phyloP scores from a whole-genome alignment of 208 protist species.

The Leishmania turanica region DNA sequence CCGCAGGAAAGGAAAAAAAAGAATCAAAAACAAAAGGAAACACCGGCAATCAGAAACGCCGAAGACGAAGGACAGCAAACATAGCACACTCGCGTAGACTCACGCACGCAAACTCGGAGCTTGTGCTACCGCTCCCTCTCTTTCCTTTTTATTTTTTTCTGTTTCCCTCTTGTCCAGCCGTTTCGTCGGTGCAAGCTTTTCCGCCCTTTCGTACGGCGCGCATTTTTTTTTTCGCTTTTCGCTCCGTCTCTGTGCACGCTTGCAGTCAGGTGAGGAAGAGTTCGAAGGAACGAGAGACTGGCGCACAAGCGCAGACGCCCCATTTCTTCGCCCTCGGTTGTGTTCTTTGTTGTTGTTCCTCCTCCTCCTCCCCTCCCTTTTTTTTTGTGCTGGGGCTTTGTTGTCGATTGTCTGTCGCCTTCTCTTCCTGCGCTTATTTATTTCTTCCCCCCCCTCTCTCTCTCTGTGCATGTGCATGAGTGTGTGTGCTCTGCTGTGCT shows the following conservation, averaged over 20 bases:
- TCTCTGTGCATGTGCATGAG: neutral
- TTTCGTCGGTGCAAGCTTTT: neutral
- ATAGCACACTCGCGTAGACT: neutral
- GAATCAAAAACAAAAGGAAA: too few species aligned
- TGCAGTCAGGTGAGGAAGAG: neutral
- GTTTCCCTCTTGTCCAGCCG: neutral
- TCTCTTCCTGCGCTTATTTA: neutral
- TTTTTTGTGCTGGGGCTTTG: neutral
- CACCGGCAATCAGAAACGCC: neutral
- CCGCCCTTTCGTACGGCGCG: neutral
- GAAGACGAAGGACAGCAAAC: neutral
- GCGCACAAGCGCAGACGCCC: neutral
- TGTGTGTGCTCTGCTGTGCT: neutral
- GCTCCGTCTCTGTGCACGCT: neutral
- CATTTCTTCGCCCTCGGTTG: neutral
- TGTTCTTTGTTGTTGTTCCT: neutral
- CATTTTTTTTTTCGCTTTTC: neutral
- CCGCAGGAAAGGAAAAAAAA: neutral
- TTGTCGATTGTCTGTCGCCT: neutral
- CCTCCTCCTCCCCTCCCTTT: neutral
- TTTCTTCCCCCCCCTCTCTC: neutral
- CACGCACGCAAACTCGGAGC: neutral
- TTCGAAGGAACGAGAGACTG: neutral
- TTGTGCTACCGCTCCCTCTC: neutral
- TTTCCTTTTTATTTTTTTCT: neutral